Base-by-base conservation (phyloP, 805 yeast genomes). In the Komagataella phaffii region DNA sequence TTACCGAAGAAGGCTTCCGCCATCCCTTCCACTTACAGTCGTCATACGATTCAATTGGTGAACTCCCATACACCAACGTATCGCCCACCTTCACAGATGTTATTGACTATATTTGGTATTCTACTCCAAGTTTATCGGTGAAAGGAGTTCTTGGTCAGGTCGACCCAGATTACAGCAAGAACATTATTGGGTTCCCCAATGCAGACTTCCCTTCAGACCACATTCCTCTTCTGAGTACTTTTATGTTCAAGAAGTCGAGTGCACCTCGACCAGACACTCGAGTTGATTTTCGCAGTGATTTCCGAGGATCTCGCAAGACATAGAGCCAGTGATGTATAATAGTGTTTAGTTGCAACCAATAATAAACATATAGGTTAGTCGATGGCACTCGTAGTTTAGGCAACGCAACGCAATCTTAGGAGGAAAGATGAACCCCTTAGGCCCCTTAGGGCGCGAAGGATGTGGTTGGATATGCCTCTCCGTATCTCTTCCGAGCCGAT, bases 171-270 rank as follows among this genome's bases (percentile, higher is more conserved):
- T 93, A 93, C 64, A 74, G 83, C 48, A 71, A 77, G 52, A 82
- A 82, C 57, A 81, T 81, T 55, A 84, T 93, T 63, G 99, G 98
- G 6, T 81, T 93, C 66, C 99, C 99, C 18, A 88, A 88, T 62
- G 88, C 89, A 19, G 87, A 89, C 64, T 85, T 84, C 70, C 96
- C 98, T 21, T 87, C 96, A 49, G 98, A 91, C 67, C 98, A 91
- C 68, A 78, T 91, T 60, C 90, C 96, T n/a, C 70, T 91, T 55
- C 77, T 88, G 52, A 75, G 90, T 17, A 81, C 83, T 64, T 83
- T 91, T 61, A 87, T 81, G 60, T 79, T 89, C 61, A 79, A 77
- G 61, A 81, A 78, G 59, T 59, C 64, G 49, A 59, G 61, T 19
- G 45, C 49, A n/a, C 7, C 49, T 47, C 43, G 49, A n/a, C 18